Evolutionary conservation across 148 eudicot species (phyloP).

Genomic region (Talinum fruticosum): DNA sequence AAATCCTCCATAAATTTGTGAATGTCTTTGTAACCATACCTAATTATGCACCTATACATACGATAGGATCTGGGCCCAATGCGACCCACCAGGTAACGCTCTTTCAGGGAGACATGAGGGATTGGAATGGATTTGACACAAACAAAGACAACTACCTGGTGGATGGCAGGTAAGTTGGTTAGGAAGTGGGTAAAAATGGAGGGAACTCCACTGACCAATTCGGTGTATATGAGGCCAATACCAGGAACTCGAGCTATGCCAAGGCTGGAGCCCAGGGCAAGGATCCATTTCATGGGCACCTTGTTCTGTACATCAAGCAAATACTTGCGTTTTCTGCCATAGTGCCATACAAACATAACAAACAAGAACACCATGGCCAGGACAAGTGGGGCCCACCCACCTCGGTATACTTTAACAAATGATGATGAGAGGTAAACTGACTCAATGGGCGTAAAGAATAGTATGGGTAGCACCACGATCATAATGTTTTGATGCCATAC

Average conservation of each 20-base stretch:
- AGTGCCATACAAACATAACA: slow-evolving; percentile 45
- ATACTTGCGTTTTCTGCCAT: slow-evolving; percentile 44
- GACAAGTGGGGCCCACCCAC: slow-evolving; percentile 46
- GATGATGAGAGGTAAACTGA: slow-evolving; percentile 39
- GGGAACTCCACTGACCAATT: slow-evolving; percentile 46
- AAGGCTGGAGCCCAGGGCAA: slow-evolving; percentile 46
- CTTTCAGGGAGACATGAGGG: slow-evolving; percentile 40
- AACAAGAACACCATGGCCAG: slow-evolving; percentile 27
- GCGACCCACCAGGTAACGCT: slow-evolving; percentile 47
- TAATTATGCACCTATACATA: slow-evolving; percentile 48
- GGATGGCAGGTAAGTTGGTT: slow-evolving; percentile 51
- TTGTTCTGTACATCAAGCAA: slow-evolving; percentile 42
- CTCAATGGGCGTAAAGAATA: slow-evolving; percentile 38
- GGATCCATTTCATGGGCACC: slow-evolving; percentile 53
- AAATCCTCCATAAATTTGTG: slow-evolving; percentile 36
- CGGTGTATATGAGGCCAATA: slow-evolving; percentile 48
- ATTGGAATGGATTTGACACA: slow-evolving; percentile 43
- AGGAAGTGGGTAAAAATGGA: slow-evolving; percentile 45
- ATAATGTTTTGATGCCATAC: slow-evolving; percentile 36
- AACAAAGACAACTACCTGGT: slow-evolving; percentile 47
- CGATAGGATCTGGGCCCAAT: slow-evolving; percentile 43
- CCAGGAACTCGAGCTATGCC: slow-evolving; percentile 52
- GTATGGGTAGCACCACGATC: slow-evolving; percentile 26
- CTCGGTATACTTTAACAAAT: slow-evolving; percentile 28
- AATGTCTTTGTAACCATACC: slow-evolving; percentile 52